A percentile compares a stretch with the other conserved stretches of the same genome.
These are phyloP conservation scores for Stagonosporopsis tanaceti DNA, from an alignment of 2,329 filamentous ascomycete genomes.

Conservation along the genomic window DNA sequence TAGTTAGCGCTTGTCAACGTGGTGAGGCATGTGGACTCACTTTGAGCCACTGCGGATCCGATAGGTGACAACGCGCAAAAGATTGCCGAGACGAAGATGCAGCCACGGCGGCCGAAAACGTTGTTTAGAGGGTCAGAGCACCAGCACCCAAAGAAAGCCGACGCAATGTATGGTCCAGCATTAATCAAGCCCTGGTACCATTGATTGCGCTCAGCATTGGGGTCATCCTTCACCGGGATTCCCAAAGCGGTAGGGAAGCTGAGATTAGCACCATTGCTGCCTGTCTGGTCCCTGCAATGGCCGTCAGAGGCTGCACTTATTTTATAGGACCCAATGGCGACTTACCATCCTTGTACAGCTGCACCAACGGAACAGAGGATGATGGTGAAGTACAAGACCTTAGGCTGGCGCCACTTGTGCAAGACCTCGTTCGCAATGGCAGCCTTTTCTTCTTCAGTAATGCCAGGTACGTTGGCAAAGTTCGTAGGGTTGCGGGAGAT, in stretches of 20 bases:
- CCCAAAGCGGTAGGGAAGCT: conserved; percentile 64
- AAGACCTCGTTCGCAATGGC: conserved; percentile 42
- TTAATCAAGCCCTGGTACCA: conserved; percentile 37
- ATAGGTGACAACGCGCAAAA: conserved; percentile 31
- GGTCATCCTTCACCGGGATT: conserved; percentile 50
- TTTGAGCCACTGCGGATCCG: conserved; percentile 27
- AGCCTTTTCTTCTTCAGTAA: conserved; percentile 29
- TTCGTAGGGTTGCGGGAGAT: conserved; percentile 52
- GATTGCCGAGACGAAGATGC: conserved; percentile 32
- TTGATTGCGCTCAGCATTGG: conserved; percentile 25
- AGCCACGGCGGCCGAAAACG: conserved; percentile 32
- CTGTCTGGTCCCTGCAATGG: conserved; percentile 57
- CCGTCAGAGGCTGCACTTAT: neutral
- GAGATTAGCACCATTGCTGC: conserved; percentile 61
- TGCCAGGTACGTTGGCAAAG: conserved; percentile 23
- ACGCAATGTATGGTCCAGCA: conserved; percentile 29
- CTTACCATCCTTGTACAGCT: conserved; percentile 69
- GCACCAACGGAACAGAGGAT: conserved; percentile 71
- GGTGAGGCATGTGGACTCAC: conserved; percentile 21
- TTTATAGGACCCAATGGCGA: neutral
- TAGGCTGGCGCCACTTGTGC: conserved; percentile 67
- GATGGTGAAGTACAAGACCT: conserved; percentile 69
- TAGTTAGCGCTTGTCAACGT: neutral
- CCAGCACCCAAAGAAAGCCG: conserved; percentile 26
- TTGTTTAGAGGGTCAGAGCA: conserved; percentile 33